phyloP scores from a whole-genome alignment of 108 stramenopile species.

The Skeletonema menzelii region DNA sequence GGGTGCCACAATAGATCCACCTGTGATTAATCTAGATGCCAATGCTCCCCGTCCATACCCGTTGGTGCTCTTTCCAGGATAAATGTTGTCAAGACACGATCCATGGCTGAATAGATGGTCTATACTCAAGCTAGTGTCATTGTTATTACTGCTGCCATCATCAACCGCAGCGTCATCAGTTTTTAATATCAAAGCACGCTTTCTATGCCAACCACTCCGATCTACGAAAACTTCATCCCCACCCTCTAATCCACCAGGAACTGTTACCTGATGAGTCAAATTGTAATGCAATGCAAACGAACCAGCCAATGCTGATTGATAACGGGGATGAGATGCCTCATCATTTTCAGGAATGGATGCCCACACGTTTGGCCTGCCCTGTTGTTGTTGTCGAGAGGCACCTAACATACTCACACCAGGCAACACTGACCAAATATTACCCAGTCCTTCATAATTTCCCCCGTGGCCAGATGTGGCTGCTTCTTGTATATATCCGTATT shows the following conservation, averaged over 20 bases:
- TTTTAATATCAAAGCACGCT: neutral
- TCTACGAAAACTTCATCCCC: slow-evolving; percentile 27
- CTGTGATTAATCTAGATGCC: slow-evolving; percentile 38
- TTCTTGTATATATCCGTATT: slow-evolving; percentile 13
- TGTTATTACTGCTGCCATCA: neutral
- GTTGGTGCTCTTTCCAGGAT: slow-evolving; percentile 41
- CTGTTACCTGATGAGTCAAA: slow-evolving; percentile 20
- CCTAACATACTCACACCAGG: slow-evolving; percentile 33
- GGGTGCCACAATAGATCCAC: slow-evolving; percentile 26
- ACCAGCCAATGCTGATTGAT: slow-evolving; percentile 22
- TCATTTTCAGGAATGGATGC: slow-evolving; percentile 29
- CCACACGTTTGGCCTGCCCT: slow-evolving; percentile 33
- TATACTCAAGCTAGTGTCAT: slow-evolving; percentile 5
- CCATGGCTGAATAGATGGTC: slow-evolving; percentile 57
- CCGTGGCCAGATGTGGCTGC: slow-evolving; percentile 26
- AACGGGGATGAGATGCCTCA: slow-evolving; percentile 20
- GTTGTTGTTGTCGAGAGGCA: neutral
- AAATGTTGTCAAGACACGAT: slow-evolving; percentile 59
- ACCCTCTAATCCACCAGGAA: neutral
- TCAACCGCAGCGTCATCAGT: neutral
- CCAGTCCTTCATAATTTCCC: slow-evolving; percentile 37
- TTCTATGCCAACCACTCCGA: slow-evolving; percentile 31
- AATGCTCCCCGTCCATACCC: slow-evolving; percentile 66
- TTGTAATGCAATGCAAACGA: slow-evolving; percentile 41
- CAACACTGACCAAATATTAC: slow-evolving; percentile 5